These are phyloP conservation scores for Pestalotiopsis sp. DNA, from an alignment of 2,329 filamentous ascomycete genomes.

Conservation along the genomic window DNA sequence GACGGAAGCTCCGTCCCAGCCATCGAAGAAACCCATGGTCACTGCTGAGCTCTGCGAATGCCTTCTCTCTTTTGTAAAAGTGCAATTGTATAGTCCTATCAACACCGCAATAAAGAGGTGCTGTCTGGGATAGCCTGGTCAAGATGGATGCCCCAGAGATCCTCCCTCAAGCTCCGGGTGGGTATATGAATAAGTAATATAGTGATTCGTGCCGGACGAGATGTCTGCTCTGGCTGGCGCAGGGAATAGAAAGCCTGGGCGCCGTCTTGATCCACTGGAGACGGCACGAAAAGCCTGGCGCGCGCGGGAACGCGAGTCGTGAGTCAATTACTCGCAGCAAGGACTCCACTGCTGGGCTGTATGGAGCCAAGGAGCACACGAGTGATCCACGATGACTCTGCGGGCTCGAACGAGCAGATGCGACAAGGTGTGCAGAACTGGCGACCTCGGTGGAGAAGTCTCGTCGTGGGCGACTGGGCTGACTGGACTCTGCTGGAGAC, in stretches of 20 bases:
- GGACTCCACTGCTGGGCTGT: slow-evolving; percentile 9
- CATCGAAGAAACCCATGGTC: slow-evolving; percentile 33
- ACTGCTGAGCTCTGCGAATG: background rate
- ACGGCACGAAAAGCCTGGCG: background rate
- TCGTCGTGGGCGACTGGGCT: slow-evolving; percentile 2
- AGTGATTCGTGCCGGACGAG: background rate
- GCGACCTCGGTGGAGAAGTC: slow-evolving; percentile 7
- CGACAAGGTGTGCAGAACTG: background rate
- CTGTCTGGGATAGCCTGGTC: background rate
- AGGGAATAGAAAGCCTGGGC: background rate
- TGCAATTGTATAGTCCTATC: background rate
- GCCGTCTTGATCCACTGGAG: background rate
- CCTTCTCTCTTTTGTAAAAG: background rate
- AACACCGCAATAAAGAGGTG: background rate
- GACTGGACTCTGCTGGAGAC: background rate
- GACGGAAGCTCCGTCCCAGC: slow-evolving; percentile 34
- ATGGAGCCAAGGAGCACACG: background rate
- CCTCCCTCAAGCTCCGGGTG: background rate
- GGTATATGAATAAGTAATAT: background rate
- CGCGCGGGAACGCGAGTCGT: background rate
- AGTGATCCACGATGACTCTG: background rate
- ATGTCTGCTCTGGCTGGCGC: background rate
- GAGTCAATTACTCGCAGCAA: slow-evolving; percentile 1
- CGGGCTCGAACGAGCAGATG: slow-evolving; percentile 1
- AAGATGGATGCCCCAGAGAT: background rate